phyloP scores from a whole-genome alignment of 495 filamentous ascomycete genomes.

The Penicillium malachiteum region DNA sequence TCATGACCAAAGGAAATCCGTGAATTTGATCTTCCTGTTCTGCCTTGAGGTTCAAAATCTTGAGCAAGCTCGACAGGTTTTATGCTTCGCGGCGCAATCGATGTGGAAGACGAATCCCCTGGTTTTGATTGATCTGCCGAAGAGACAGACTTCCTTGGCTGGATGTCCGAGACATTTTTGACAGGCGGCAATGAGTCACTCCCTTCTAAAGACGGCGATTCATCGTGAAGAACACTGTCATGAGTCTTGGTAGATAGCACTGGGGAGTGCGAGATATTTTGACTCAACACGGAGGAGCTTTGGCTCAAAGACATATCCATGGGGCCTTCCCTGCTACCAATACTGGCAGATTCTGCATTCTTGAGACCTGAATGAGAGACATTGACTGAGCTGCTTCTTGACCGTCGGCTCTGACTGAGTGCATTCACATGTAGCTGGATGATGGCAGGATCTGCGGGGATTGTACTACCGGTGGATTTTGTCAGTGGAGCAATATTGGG shows the following conservation, averaged over 20 bases:
- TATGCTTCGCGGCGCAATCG: constrained; percentile 17
- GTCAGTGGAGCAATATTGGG: constrained; percentile 43
- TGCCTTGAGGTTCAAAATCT: constrained; percentile 14
- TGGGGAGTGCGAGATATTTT: constrained; percentile 36
- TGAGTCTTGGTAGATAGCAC: constrained; percentile 30
- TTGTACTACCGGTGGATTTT: constrained; percentile 41
- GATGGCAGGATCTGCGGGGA: constrained; percentile 41
- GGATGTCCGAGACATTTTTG: constrained; percentile 22
- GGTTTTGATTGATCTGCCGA: constrained; percentile 30
- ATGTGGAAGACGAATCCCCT: constrained; percentile 23
- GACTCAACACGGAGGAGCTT: constrained; percentile 33
- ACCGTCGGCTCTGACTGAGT: constrained; percentile 41
- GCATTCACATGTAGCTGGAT: constrained; percentile 59
- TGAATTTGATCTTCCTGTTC: constrained; percentile 35
- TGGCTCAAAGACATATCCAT: constrained; percentile 27
- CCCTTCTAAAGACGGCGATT: constrained; percentile 11
- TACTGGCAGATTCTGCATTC: constrained; percentile 29
- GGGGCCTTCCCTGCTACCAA: constrained; percentile 33
- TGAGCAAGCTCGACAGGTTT: constrained; percentile 29
- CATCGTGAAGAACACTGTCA: constrained; percentile 29
- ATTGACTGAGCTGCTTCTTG: constrained; percentile 37
- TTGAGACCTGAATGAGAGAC: constrained; percentile 26
- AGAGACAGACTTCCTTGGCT: constrained; percentile 20
- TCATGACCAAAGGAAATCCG: constrained; percentile 40
- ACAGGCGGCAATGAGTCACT: constrained; percentile 19